These are phyloP conservation scores for Suillus clintonianus DNA, from an alignment of 768 basidiomycete species.

Conservation along the genomic window DNA sequence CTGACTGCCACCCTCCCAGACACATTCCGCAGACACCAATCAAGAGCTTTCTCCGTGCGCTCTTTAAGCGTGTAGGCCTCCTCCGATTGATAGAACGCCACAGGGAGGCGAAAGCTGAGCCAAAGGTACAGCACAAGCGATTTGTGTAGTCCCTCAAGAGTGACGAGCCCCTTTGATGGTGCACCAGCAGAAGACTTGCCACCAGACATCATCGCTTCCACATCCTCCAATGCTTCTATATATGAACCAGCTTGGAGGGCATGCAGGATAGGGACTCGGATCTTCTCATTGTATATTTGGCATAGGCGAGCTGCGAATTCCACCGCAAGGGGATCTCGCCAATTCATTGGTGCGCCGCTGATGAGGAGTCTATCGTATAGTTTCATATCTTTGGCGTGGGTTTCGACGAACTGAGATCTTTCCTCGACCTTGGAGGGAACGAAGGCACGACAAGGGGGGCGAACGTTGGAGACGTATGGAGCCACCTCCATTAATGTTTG, in stretches of 20 bases:
- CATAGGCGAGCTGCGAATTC: neutral
- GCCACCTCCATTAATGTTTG: slow-evolving; percentile 50
- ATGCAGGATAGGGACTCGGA: slow-evolving; percentile 22
- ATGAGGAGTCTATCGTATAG: slow-evolving; percentile 47
- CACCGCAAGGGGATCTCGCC: slow-evolving; percentile 40
- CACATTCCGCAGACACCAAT: slow-evolving; percentile 55
- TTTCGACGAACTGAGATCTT: slow-evolving; percentile 48
- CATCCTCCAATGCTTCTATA: slow-evolving; percentile 18
- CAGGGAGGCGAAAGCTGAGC: slow-evolving; percentile 70
- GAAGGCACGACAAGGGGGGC: slow-evolving; percentile 44
- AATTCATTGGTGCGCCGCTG: slow-evolving; percentile 55
- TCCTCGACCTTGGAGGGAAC: slow-evolving; percentile 22
- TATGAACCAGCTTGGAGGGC: slow-evolving; percentile 23
- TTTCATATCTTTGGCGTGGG: slow-evolving; percentile 36
- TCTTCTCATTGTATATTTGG: slow-evolving; percentile 36
- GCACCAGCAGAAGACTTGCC: slow-evolving; percentile 3
- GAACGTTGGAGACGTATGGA: slow-evolving; percentile 47
- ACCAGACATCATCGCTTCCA: slow-evolving; percentile 26
- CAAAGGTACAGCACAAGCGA: slow-evolving; percentile 80
- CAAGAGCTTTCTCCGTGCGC: slow-evolving; percentile 66
- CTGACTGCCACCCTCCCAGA: slow-evolving; percentile 21
- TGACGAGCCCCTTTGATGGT: slow-evolving; percentile 16
- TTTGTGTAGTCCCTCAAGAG: slow-evolving; percentile 80
- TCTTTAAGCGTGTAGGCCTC: slow-evolving; percentile 55
- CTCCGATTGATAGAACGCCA: slow-evolving; percentile 63